These are phyloP conservation scores for Hysterium pulicare DNA, from an alignment of 2,329 filamentous ascomycete species.

Conservation along the genomic window DNA sequence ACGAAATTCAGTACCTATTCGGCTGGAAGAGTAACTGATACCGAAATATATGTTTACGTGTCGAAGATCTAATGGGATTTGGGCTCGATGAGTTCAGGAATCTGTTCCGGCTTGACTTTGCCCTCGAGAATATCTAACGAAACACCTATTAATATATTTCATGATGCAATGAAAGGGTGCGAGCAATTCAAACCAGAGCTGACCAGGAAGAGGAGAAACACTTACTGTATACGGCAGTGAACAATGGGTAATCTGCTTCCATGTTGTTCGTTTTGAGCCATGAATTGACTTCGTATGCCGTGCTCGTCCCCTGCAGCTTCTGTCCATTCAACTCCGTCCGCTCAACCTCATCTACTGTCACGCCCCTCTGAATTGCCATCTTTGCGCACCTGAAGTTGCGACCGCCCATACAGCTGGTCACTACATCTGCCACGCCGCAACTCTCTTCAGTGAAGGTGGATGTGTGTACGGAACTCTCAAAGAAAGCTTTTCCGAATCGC, in stretches of 20 bases:
- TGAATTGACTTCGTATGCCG: constrained; percentile 83
- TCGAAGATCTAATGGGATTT: too few species aligned
- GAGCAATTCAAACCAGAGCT: neutral
- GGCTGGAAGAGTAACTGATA: too few species aligned
- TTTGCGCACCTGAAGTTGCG: constrained; percentile 93
- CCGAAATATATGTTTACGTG: too few species aligned
- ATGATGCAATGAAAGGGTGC: too few species aligned
- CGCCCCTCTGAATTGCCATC: constrained; percentile 74
- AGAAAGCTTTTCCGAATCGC: constrained; percentile 91
- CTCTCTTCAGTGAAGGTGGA: constrained; percentile 96
- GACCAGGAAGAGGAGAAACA: constrained; percentile 3
- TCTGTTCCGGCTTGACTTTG: constrained; percentile 72
- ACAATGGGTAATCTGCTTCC: constrained; percentile 84
- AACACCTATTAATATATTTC: too few species aligned
- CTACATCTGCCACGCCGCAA: constrained; percentile 90
- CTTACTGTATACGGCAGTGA: constrained; percentile 76
- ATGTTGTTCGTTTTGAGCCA: constrained; percentile 77
- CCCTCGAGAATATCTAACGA: constrained; percentile 75
- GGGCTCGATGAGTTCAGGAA: constrained; percentile 62
- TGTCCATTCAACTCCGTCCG: constrained; percentile 88
- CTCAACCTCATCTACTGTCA: constrained; percentile 84
- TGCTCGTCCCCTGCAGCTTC: constrained; percentile 91
- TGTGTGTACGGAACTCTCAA: constrained; percentile 73
- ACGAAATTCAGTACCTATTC: too few species aligned
- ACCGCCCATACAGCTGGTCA: constrained; percentile 88